Percentiles rank a stretch among this genome's conserved stretches.
Evolutionary conservation across 441 rosid genomes (phyloP).

Genomic region (Jatropha podagrica): DNA sequence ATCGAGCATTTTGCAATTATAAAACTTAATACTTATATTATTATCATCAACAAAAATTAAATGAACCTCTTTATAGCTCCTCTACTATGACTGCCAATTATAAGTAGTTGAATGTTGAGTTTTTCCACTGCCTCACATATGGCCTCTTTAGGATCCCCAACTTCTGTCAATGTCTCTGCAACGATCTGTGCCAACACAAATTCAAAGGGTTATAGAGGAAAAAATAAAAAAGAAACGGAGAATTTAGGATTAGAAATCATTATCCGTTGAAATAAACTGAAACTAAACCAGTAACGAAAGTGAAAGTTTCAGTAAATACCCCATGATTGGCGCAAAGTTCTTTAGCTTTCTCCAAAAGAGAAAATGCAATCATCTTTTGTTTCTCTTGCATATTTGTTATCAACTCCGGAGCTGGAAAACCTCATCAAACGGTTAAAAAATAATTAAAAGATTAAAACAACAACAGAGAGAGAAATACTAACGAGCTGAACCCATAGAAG

Average conservation of each 20-base stretch:
- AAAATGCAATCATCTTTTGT: constrained; percentile 39
- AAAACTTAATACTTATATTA: neutral
- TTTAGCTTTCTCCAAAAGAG: constrained; percentile 49
- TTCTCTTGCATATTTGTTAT: constrained; percentile 47
- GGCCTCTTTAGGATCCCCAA: constrained; percentile 56
- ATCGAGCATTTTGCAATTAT: neutral
- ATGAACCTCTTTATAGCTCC: constrained; percentile 65
- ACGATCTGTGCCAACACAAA: constrained; percentile 38
- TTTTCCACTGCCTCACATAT: constrained; percentile 69
- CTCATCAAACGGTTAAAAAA: neutral
- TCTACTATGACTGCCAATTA: constrained; percentile 65
- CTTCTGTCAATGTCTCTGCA: constrained; percentile 45
- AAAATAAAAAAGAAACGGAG: too few relatives aligned
- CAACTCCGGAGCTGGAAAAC: constrained; percentile 56
- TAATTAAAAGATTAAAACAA: neutral
- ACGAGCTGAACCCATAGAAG: constrained; percentile 55
- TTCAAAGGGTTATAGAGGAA: too few relatives aligned
- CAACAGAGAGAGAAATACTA: constrained; percentile 19
- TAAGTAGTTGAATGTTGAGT: constrained; percentile 48
- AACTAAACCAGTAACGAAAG: too few relatives aligned
- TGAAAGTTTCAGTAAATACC: constrained; percentile 33
- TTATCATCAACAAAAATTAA: neutral
- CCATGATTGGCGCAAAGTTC: constrained; percentile 54
- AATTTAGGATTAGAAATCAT: too few relatives aligned
- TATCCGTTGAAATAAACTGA: too few relatives aligned